phyloP scores from a whole-genome alignment of 2,329 filamentous ascomycete genomes.

The Chrysoporthe deuterocubensis region DNA sequence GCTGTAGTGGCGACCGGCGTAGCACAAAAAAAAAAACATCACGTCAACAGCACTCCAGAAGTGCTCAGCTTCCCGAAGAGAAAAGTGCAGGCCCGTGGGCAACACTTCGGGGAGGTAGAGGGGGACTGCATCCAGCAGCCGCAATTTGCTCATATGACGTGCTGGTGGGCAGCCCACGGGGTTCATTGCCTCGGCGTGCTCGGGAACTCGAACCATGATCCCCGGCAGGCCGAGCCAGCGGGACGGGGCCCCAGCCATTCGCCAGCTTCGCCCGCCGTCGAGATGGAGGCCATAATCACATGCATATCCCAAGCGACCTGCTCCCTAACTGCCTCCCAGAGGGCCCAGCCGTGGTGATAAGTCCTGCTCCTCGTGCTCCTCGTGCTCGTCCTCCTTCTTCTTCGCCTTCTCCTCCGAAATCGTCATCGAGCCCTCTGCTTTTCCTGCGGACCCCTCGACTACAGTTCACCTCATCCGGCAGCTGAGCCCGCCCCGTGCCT shows the following conservation, averaged over 20 bases:
- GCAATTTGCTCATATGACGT: conserved; percentile 20
- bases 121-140: neutral
- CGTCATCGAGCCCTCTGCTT: too few species aligned
- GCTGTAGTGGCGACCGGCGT: neutral
- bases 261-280: neutral
- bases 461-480: neutral
- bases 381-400: neutral
- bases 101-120: conserved; percentile 7
- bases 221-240: neutral
- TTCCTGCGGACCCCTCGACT: neutral
- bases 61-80: neutral
- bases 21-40: neutral
- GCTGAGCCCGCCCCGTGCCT: neutral
- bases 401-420: neutral
- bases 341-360: too few species aligned
- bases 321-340: neutral
- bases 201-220: conserved; percentile 5
- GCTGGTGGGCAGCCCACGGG: conserved; percentile 9
- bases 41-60: neutral
- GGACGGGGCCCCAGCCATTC: neutral
- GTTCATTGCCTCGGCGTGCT: conserved; percentile 19
- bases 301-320: conserved; percentile 4
- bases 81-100: neutral
- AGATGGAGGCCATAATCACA: conserved; percentile 11
- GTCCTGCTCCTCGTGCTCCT: too few species aligned